Evolutionary conservation across 805 yeast species (phyloP).

Genomic region (Metschnikowia noctiluminum): DNA sequence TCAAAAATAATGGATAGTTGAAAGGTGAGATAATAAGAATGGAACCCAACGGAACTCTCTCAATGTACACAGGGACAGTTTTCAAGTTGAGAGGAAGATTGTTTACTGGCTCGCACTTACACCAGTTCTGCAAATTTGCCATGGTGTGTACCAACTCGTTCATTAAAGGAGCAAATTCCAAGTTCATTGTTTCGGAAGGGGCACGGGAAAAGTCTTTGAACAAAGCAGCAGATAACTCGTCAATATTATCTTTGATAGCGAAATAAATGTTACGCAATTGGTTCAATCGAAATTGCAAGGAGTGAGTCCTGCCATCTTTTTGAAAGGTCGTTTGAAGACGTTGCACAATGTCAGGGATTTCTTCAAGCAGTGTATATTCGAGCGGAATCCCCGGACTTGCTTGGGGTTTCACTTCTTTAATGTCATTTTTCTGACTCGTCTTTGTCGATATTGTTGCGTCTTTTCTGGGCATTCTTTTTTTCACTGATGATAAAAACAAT

Average conservation of each 20-base stretch:
- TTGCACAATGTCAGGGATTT: constrained; percentile 47
- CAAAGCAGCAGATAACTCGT: constrained; percentile 55
- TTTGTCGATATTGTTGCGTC: background rate
- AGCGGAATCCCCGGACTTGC: constrained; percentile 5
- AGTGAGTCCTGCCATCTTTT: constrained; percentile 43
- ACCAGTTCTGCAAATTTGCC: constrained; percentile 57
- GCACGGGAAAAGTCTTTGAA: constrained; percentile 65
- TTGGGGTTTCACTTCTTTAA: background rate
- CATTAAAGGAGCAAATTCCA: constrained; percentile 52
- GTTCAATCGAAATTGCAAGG: constrained; percentile 53
- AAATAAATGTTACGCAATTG: constrained; percentile 68
- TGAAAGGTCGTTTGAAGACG: constrained; percentile 42
- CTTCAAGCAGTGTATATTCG: constrained; percentile 44
- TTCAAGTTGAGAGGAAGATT: constrained; percentile 35
- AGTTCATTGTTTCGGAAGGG: constrained; percentile 53
- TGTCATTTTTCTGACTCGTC: background rate
- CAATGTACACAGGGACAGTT: constrained; percentile 18
- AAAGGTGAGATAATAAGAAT: constrained; percentile 75
- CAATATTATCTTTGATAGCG: constrained; percentile 56
- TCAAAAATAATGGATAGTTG: constrained; percentile 70
- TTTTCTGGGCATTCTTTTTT: background rate
- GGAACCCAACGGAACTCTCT: constrained; percentile 50
- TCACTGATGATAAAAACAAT: too few species aligned
- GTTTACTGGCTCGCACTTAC: constrained; percentile 45
- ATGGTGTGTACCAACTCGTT: constrained; percentile 61